Evolutionary conservation across 345 rosid genomes (phyloP).

Genomic region (Geranium rotundifolium): DNA sequence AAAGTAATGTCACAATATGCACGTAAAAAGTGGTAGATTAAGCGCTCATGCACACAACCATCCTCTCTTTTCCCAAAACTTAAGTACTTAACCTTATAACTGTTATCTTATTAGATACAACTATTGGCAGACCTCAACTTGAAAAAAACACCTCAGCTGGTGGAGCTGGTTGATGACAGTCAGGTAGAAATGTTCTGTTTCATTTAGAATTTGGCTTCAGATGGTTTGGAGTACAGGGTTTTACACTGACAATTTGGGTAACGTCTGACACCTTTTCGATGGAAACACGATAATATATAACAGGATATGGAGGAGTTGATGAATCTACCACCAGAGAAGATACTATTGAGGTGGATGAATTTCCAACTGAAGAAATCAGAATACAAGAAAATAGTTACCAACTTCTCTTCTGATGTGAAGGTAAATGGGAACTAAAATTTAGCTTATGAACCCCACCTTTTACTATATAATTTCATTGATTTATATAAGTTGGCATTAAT

Average conservation of each 20-base stretch:
- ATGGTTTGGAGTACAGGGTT: neutral
- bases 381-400: constrained; percentile 68
- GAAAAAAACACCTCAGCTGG: constrained; percentile 93
- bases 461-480: neutral
- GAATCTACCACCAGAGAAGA: constrained; percentile 98
- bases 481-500: neutral
- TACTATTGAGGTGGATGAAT: constrained; percentile 95
- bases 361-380: constrained; percentile 73
- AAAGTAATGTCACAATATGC: neutral
- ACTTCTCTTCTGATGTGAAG: constrained; percentile 96
- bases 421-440: constrained; percentile 18
- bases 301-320: constrained; percentile 98
- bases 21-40: neutral
- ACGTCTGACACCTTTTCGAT: constrained; percentile 1
- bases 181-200: constrained; percentile 33
- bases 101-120: constrained; percentile 57
- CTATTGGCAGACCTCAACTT: constrained; percentile 91
- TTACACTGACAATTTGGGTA: neutral
- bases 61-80: no score
- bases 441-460: neutral
- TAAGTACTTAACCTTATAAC: constrained; percentile 5
- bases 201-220: neutral
- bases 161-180: constrained; percentile 82
- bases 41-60: no score
- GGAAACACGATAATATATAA: constrained; percentile 8